phyloP scores from a whole-genome alignment of 306 rosid genomes.

The Sicyos baderoa region DNA sequence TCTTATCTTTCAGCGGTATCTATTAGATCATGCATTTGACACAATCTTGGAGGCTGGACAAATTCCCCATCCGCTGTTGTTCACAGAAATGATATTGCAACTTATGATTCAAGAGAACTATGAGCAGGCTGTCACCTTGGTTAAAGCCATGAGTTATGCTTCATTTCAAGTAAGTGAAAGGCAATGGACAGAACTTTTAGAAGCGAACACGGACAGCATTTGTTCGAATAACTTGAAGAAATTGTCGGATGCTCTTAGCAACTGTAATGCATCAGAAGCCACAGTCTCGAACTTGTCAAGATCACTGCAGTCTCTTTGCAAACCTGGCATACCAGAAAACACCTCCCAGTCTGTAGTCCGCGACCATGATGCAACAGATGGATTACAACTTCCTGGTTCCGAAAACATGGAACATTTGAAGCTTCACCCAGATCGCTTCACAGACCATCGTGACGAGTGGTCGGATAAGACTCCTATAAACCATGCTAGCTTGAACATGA shows the following conservation, averaged over 20 bases:
- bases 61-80: conserved; percentile 48
- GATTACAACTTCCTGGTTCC: conserved; percentile 3
- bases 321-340: background rate
- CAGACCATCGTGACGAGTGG: background rate
- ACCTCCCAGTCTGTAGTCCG: background rate
- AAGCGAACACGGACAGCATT: conserved; percentile 42
- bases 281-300: conserved; percentile 53
- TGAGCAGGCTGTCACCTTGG: conserved; percentile 50
- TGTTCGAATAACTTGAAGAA: conserved; percentile 36
- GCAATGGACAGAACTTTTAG: conserved; percentile 63
- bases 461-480: conserved; percentile 12
- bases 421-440: background rate
- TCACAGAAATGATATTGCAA: conserved; percentile 63
- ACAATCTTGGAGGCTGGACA: conserved; percentile 64
- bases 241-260: conserved; percentile 40
- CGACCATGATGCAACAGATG: conserved; percentile 4
- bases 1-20: conserved; percentile 45
- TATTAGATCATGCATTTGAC: conserved; percentile 86
- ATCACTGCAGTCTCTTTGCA: conserved; percentile 47
- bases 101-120: conserved; percentile 41
- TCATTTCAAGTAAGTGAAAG: conserved; percentile 63
- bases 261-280: conserved; percentile 51
- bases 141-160: conserved; percentile 64
- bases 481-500: conserved; percentile 21
- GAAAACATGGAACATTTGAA: background rate